Evolutionary conservation across 106 monocot genomes (phyloP), one percentile per base, ranked within the genome.

Genomic region (Apostasia ramifera): DNA sequence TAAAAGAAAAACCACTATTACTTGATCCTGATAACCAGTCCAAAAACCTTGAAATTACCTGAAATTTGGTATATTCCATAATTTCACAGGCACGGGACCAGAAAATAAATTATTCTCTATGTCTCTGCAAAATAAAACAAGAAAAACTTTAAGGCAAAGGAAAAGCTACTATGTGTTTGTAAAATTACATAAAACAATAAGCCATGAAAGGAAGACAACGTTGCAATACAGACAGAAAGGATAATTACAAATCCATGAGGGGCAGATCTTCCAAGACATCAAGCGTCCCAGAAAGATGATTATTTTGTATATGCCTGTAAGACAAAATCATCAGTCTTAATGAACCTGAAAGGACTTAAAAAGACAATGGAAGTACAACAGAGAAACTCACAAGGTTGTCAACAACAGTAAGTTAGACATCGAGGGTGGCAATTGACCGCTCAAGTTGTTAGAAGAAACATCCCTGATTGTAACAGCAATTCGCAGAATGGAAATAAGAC

Each of bases 21-120:
- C 5, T 5, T 54, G 40, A 12, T 26, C 6, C 94, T 26, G 57
- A 15, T 57, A 57, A 57, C 39, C 57, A 57, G 38, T 4, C 37
- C 14, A 37, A 37, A 37, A 37, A 6, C 39, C 57, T 37, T 57
- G 39, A 38, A 57, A 15, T 81, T 71, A 92, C 95, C 77, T 79
- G 59, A 98, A 90, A 76, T 75, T 90, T 69, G 97, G 87, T 66
- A 92, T 90, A 41, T 51, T 83, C 10, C 83, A 77, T 77, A 98
- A 74, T 59, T 87, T 98, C 56, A 8, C 60, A 53, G 97, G 97
- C n/a, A 98, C 74, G 44, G 84, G 84, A 76, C 92, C 97, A 65
- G 92, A 87, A 69, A 98, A 98, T 7, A 92, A 63, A 76, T 98
- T 98, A 62, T 92, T 92, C 77, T 86, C 92, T 70, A 98, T 69